Percentiles rank a stretch among this genome's conserved stretches.
phyloP scores from a whole-genome alignment of 345 rosid genomes.

The Psidium friedrichsthalianum region DNA sequence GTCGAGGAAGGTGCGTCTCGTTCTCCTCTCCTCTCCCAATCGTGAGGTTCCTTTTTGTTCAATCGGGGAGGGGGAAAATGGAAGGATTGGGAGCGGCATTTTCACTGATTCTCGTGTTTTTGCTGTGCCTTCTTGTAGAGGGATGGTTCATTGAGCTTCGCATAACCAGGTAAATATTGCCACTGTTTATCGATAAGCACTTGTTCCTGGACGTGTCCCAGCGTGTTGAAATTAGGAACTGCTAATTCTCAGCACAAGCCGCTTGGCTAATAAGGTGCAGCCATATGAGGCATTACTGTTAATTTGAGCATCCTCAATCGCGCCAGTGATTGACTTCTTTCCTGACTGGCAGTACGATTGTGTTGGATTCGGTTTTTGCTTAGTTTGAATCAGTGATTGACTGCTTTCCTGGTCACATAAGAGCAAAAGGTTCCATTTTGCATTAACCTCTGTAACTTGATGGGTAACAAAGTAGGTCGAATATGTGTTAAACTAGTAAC shows the following conservation, averaged over 20 bases:
- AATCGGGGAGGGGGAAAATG: neutral
- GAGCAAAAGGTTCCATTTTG: neutral
- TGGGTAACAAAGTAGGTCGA: neutral
- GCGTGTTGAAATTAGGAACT: neutral
- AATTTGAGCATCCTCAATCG: neutral
- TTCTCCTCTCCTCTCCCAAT: neutral
- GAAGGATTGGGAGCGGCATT: neutral
- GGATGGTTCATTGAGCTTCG: constrained; percentile 68
- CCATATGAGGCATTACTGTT: neutral
- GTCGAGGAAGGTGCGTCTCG: constrained; percentile 36
- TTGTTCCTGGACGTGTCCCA: no score
- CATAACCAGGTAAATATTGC: constrained; percentile 54
- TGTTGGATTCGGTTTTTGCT: neutral
- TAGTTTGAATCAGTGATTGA: neutral
- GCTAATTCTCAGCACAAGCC: neutral
- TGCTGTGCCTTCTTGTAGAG: constrained; percentile 27
- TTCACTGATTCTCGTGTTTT: neutral
- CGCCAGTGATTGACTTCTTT: neutral
- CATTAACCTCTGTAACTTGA: neutral
- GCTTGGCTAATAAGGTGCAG: neutral
- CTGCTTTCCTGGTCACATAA: neutral
- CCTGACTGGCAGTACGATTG: neutral
- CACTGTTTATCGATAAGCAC: neutral
- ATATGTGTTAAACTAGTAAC: neutral
- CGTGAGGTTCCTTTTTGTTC: neutral